A percentile compares a stretch with the other conserved stretches of the same genome.
Conservation (phyloP, 2,329 filamentous ascomycete genomes). For the Dissoconium aciculare region DNA sequence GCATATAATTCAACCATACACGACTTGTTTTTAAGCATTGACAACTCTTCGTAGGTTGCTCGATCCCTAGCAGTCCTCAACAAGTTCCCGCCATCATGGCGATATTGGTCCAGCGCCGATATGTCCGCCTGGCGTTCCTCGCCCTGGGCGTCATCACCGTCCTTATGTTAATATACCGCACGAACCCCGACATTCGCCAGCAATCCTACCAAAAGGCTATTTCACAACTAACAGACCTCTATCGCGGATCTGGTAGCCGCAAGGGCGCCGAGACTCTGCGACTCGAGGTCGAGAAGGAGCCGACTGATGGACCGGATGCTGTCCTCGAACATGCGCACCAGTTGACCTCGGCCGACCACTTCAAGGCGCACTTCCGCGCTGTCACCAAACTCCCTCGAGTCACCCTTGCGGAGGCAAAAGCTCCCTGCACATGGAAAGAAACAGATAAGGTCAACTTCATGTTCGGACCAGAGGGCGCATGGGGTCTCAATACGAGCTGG, state of each 20-base stretch:
- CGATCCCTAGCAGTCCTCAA: no score
- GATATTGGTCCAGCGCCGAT: not conserved
- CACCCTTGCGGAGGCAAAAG: constrained; percentile 4
- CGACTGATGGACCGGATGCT: not conserved
- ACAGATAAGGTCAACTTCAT: constrained; percentile 7
- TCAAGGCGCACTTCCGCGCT: constrained; percentile 6
- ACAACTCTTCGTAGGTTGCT: no score
- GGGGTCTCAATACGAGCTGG: constrained; percentile 7
- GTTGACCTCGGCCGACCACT: constrained; percentile 5
- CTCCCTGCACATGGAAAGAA: constrained; percentile 6
- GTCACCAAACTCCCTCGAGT: constrained; percentile 6
- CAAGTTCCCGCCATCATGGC: not conserved
- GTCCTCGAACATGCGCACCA: constrained; percentile 5
- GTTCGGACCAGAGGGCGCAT: constrained; percentile 5
- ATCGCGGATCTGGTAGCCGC: not conserved
- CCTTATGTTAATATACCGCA: not conserved
- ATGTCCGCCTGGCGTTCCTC: not conserved
- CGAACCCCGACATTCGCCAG: not conserved
- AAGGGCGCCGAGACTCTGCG: not conserved
- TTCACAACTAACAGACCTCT: not conserved
- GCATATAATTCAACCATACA: no score
- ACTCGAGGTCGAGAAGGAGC: not conserved
- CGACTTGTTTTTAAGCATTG: no score
- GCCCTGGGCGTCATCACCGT: not conserved
- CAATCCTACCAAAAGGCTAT: not conserved